Evolutionary conservation across 192 early-diverging fungal genomes (phyloP).

Genomic region (Gaertneriomyces sp.): DNA sequence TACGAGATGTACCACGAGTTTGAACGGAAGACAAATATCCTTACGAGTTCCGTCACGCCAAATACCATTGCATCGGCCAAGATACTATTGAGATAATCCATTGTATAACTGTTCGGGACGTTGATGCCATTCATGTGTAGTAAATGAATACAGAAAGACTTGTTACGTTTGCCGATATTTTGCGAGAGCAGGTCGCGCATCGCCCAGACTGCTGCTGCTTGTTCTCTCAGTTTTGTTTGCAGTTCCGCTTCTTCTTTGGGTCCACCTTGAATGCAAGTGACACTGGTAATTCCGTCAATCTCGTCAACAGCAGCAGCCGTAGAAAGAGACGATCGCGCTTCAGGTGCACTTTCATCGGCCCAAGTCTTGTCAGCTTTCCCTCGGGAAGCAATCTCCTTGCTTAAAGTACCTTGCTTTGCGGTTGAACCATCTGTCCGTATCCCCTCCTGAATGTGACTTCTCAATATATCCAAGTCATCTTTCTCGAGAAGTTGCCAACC

Average conservation of each 20-base stretch:
- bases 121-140: conserved; percentile 6
- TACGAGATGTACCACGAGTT: too few species aligned
- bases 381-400: too few species aligned
- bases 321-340: too few species aligned
- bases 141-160: not conserved
- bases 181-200: conserved; percentile 5
- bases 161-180: not conserved
- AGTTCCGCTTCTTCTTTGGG: not conserved
- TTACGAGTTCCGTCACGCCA: conserved; percentile 10
- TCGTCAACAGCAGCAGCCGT: not conserved
- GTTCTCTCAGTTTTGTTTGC: conserved; percentile 15
- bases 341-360: too few species aligned
- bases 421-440: too few species aligned
- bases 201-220: conserved; percentile 16
- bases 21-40: too few species aligned
- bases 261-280: too few species aligned
- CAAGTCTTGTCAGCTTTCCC: too few species aligned
- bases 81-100: not conserved
- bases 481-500: not conserved
- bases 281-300: not conserved
- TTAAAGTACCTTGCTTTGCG: too few species aligned
- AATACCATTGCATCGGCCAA: conserved; percentile 21
- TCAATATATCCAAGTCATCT: too few species aligned
- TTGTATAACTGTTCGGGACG: not conserved
- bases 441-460: too few species aligned